A percentile compares a stretch with the other conserved stretches of the same genome.
These are phyloP conservation scores for Moricandia moricandioides DNA, from an alignment of 345 rosid species.

Conservation along the genomic window DNA sequence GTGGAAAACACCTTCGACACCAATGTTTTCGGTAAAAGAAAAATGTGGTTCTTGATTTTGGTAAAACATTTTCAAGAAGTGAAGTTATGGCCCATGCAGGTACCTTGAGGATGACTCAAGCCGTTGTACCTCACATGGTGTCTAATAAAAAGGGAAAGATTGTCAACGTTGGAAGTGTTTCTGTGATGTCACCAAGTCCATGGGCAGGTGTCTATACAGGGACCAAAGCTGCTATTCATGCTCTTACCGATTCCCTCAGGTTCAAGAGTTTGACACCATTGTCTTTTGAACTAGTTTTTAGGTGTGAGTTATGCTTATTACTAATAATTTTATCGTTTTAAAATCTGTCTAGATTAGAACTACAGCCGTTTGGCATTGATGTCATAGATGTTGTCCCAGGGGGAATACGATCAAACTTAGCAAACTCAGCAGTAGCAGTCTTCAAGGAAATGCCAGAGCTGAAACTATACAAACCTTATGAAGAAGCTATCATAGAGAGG, in stretches of 20 bases:
- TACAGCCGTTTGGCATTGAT: conserved; percentile 68
- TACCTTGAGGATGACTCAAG: not conserved
- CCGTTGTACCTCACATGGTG: not conserved
- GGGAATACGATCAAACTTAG: conserved; percentile 73
- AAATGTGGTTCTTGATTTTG: not conserved
- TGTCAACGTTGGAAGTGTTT: not conserved
- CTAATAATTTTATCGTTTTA: too few relatives aligned
- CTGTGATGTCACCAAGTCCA: not conserved
- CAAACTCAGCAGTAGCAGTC: conserved; percentile 52
- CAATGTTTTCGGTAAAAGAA: not conserved
- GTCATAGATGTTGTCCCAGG: conserved; percentile 77
- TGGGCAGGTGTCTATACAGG: not conserved
- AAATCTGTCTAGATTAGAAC: conserved; percentile 45
- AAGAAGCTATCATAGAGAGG: conserved; percentile 52
- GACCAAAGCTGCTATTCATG: not conserved
- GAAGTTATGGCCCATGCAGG: not conserved
- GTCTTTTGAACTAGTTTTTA: too few relatives aligned
- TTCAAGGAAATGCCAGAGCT: conserved; percentile 67
- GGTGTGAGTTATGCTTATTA: too few relatives aligned
- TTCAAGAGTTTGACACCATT: not conserved
- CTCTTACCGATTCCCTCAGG: not conserved
- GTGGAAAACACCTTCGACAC: not conserved
- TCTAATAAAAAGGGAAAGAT: not conserved
- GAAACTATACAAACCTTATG: conserved; percentile 72
- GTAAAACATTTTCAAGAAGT: not conserved